Evolutionary conservation across 345 rosid species (phyloP).

Genomic region (Boechera stricta): DNA sequence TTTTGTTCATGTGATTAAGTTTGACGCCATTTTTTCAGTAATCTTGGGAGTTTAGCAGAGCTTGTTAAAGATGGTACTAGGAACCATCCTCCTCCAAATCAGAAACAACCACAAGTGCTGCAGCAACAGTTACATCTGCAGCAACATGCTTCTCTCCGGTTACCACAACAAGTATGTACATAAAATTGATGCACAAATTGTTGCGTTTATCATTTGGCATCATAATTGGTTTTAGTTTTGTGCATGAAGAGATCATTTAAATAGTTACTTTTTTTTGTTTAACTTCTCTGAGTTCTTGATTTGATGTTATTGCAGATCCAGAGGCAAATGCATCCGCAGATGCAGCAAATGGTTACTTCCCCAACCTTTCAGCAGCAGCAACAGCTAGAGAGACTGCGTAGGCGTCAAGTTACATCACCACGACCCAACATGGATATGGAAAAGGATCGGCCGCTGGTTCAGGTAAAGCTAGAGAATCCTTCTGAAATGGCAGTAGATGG

Average conservation of each 20-base stretch:
- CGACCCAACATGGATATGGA: slow-evolving; percentile 71
- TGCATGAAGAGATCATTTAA: background rate
- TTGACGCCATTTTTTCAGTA: slow-evolving; percentile 49
- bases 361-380: slow-evolving; percentile 66
- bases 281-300: slow-evolving; percentile 21
- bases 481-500: slow-evolving; percentile 70
- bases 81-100: slow-evolving; percentile 58
- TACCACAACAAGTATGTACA: slow-evolving; percentile 75
- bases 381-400: slow-evolving; percentile 65
- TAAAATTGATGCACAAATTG: background rate
- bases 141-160: slow-evolving; percentile 64
- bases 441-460: slow-evolving; percentile 75
- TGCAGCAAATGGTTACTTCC: slow-evolving; percentile 74
- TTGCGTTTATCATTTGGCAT: slow-evolving; percentile 8
- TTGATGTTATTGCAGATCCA: slow-evolving; percentile 54
- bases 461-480: slow-evolving; percentile 78
- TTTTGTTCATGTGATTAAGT: slow-evolving; percentile 26
- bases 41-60: slow-evolving; percentile 68
- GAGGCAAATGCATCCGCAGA: slow-evolving; percentile 75
- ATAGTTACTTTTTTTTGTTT: background rate
- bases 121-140: slow-evolving; percentile 77
- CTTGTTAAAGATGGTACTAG: slow-evolving; percentile 77
- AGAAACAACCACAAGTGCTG: slow-evolving; percentile 63
- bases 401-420: slow-evolving; percentile 63
- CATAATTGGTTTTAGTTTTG: background rate